Percentiles rank a stretch among this genome's conserved stretches.
These are phyloP conservation scores for Aspergillus spinulosporus DNA, from an alignment of 2,329 filamentous ascomycete species.

Conservation along the genomic window DNA sequence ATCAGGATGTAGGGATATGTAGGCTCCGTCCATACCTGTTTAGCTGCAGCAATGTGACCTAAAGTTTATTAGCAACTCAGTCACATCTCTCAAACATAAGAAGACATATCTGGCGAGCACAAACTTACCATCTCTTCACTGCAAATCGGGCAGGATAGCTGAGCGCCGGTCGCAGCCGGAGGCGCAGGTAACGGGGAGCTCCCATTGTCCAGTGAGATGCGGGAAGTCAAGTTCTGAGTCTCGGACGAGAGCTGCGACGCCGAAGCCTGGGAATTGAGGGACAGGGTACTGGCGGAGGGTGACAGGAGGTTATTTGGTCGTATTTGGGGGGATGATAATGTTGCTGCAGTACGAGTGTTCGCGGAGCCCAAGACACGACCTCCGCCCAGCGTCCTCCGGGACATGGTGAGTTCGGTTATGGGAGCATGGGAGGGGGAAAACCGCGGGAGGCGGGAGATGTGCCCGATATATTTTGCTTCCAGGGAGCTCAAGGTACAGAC, in stretches of 20 bases:
- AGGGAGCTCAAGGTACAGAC: not conserved
- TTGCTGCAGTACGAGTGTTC: constrained; percentile 67
- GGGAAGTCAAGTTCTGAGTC: constrained; percentile 75
- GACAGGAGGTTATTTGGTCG: constrained; percentile 52
- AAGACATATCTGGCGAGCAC: constrained; percentile 22
- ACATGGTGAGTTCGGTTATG: constrained; percentile 59
- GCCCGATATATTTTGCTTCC: too few species aligned
- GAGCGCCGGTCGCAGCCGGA: constrained; percentile 60
- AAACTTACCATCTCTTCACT: constrained; percentile 85
- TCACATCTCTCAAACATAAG: not conserved
- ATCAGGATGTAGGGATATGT: not conserved
- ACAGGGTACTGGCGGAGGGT: constrained; percentile 73
- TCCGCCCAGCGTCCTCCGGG: constrained; percentile 82
- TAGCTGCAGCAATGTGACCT: constrained; percentile 89
- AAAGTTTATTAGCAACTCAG: constrained; percentile 13
- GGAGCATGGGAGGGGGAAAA: constrained; percentile 35
- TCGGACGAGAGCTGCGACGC: constrained; percentile 69
- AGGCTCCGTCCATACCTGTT: constrained; percentile 61
- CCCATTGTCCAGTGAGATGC: constrained; percentile 70
- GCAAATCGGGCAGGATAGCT: constrained; percentile 94
- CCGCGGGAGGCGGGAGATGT: constrained; percentile 17
- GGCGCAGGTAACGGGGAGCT: constrained; percentile 50
- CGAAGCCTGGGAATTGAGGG: constrained; percentile 73
- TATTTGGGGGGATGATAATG: constrained; percentile 42
- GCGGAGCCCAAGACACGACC: constrained; percentile 88